Base-by-base conservation (phyloP, 768 basidiomycete species). In the Auriculariales sp. region DNA sequence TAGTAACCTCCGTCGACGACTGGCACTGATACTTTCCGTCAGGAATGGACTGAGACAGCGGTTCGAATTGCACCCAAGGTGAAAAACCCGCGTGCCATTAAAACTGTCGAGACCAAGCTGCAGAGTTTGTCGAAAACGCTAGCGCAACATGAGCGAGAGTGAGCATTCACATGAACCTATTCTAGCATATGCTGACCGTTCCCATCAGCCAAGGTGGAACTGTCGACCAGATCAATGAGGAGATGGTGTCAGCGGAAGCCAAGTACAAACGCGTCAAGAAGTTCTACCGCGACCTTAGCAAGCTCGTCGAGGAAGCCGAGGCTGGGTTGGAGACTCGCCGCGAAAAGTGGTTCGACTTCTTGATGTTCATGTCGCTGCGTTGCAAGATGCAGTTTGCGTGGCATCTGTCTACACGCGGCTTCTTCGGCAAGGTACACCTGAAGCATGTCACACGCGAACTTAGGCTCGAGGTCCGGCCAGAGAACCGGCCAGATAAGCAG, bases 361-460 rank as follows among this genome's bases (percentile, higher is more conserved):
- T 92, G 48, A 73, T 79, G 9, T 83, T 88, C 58, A 92, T 92
- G 55, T 83, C 90, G 17, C 69, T 90, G 28, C 79, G 88, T 14
- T 85, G 86, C 77, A 81, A 87, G 58, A 69, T 81, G 28, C 77
- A 84, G 31, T 95, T 97, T 68, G 73, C 77, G 19, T 80, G 73
- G 56, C 81, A 93, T 61, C 78, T 95, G 17, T 79, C 81, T 11
- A 75, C 82, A 53, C 85, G 95, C 57, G 88, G 86, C 6, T 92
- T 91, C 68, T 84, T 76, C 55, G 92, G 92, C 49, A 88, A 90
- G 63, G 79, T 97, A 19, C 61, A 83, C 14, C 93, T 98, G 59
- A 78, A 94, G 56, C 94, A 97, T 59, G 64, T 67, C 17, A 63
- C 66, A 5, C 70, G 72, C 15, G 78, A 73, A 0, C 65, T 90